Conservation (phyloP, 208 protist species). For the Sergeia podlipaevii region DNA sequence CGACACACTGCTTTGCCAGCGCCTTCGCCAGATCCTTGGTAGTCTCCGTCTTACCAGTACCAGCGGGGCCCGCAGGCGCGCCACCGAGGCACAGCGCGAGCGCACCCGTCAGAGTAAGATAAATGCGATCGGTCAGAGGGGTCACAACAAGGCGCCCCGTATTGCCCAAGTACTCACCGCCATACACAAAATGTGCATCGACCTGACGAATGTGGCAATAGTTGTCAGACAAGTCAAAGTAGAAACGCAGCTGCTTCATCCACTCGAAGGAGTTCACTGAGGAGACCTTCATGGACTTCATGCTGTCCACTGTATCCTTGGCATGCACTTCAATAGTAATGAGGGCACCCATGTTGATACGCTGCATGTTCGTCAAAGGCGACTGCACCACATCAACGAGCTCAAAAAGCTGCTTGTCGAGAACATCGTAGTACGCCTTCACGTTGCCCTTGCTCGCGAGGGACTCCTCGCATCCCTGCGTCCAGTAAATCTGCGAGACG, state of each 20-base stretch:
- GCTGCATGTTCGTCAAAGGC: constrained; percentile 72
- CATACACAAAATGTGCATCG: constrained; percentile 94
- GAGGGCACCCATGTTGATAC: constrained; percentile 94
- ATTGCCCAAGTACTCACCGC: constrained; percentile 97
- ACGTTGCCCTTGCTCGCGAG: constrained; percentile 67
- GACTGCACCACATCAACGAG: constrained; percentile 92
- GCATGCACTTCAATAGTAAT: constrained; percentile 98
- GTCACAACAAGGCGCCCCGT: constrained; percentile 96
- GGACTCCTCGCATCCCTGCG: constrained; percentile 91
- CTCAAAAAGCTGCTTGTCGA: constrained; percentile 83
- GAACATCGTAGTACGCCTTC: constrained; percentile 45
- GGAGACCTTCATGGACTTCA: constrained; percentile 62
- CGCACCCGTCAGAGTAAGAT: constrained; percentile 95
- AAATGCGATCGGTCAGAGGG: constrained; percentile 96
- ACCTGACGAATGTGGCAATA: constrained; percentile 92
- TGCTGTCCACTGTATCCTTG: constrained; percentile 91
- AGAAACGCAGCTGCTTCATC: constrained; percentile 97
- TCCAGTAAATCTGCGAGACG: constrained; percentile 94
- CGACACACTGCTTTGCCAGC: constrained; percentile 97
- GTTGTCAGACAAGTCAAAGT: constrained; percentile 89
- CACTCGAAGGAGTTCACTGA: constrained; percentile 93
- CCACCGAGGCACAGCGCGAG: constrained; percentile 93
- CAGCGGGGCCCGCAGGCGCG: constrained; percentile 89
- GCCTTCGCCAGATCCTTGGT: constrained; percentile 98
- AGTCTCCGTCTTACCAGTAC: constrained; percentile 96